phyloP scores from a whole-genome alignment of 306 rosid species.

The Oxytropis ochrocephala region DNA sequence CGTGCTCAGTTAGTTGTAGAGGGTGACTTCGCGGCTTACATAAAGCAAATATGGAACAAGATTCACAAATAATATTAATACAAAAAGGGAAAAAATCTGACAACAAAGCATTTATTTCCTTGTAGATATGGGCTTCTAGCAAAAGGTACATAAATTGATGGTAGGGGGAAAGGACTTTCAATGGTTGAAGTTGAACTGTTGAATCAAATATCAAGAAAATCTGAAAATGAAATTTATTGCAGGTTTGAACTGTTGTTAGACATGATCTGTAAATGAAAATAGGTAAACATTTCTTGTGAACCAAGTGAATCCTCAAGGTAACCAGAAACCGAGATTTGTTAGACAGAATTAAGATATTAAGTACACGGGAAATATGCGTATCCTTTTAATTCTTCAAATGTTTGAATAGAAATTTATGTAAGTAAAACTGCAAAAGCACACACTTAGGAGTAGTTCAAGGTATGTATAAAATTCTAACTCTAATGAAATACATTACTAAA shows the following conservation, averaged over 20 bases:
- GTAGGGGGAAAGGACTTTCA: neutral
- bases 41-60: conserved; percentile 21
- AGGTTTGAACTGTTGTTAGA: neutral
- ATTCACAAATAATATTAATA: conserved; percentile 4
- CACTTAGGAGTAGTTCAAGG: neutral
- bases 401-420: neutral
- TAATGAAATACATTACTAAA: neutral
- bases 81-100: neutral
- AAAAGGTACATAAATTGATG: neutral
- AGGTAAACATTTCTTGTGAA: neutral
- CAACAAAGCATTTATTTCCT: neutral
- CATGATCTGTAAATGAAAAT: no score
- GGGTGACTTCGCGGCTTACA: conserved; percentile 57
- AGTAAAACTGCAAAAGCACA: neutral
- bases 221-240: neutral
- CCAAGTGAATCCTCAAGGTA: neutral
- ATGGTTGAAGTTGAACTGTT: neutral
- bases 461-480: neutral
- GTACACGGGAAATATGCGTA: neutral
- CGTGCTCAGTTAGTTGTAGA: conserved; percentile 62
- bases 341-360: neutral
- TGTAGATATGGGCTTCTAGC: neutral
- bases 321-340: neutral
- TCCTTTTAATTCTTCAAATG: neutral
- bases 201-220: conserved; percentile 9